Evolutionary conservation across 495 filamentous ascomycete species (phyloP).

Genomic region (Saxophila tyrrhenica): DNA sequence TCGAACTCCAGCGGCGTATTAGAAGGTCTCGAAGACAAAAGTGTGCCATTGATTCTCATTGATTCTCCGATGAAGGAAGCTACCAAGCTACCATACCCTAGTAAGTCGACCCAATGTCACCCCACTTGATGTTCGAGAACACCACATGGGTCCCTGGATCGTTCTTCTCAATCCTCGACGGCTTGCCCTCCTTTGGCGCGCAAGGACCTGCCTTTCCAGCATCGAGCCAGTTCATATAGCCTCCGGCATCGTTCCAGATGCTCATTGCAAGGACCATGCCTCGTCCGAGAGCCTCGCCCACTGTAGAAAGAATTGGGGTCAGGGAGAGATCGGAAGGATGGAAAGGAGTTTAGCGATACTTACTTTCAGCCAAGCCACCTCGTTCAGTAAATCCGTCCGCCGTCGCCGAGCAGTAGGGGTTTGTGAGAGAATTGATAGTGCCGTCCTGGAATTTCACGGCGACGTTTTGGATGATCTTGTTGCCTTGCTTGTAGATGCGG

Average conservation of each 20-base stretch:
- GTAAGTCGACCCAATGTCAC: constrained; percentile 27
- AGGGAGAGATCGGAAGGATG: neutral
- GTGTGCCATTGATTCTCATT: too few species aligned
- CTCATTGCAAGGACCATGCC: constrained; percentile 59
- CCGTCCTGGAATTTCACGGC: constrained; percentile 15
- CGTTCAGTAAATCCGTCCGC: constrained; percentile 11
- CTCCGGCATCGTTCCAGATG: constrained; percentile 46
- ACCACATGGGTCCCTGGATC: constrained; percentile 21
- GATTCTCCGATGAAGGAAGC: too few species aligned
- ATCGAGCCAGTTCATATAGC: constrained; percentile 54
- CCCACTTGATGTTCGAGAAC: constrained; percentile 28
- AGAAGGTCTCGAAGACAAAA: too few species aligned
- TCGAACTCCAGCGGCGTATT: too few species aligned
- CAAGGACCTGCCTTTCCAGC: constrained; percentile 45
- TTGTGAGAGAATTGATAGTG: constrained; percentile 17
- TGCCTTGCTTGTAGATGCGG: constrained; percentile 62
- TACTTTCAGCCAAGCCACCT: constrained; percentile 22
- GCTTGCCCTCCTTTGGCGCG: constrained; percentile 30
- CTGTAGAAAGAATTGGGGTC: neutral
- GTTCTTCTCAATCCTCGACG: constrained; percentile 19
- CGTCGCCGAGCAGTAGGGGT: constrained; percentile 4
- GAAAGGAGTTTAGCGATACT: neutral
- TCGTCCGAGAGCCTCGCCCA: constrained; percentile 33
- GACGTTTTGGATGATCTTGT: constrained; percentile 41
- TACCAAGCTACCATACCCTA: too few species aligned